Conservation (phyloP, 2,329 filamentous ascomycete species). For the Diaporthe vexans region DNA sequence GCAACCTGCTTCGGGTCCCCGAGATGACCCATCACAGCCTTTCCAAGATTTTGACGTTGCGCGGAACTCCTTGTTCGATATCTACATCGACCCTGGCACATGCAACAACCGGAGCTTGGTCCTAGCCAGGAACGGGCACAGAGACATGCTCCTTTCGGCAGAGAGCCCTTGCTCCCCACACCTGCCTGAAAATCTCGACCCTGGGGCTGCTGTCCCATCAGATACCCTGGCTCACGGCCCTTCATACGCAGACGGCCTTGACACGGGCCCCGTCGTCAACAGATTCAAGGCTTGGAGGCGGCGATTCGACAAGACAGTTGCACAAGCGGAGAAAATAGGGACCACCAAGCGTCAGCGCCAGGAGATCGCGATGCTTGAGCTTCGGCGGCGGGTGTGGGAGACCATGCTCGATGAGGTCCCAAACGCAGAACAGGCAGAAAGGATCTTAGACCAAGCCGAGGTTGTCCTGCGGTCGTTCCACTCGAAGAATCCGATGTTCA, state of each 20-base stretch:
- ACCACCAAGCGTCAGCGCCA: neutral
- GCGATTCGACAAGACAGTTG: neutral
- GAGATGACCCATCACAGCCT: neutral
- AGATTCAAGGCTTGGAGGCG: neutral
- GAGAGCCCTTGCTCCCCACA: neutral
- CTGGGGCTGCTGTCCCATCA: neutral
- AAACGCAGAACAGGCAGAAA: neutral
- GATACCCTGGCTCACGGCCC: neutral
- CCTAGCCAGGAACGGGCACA: neutral
- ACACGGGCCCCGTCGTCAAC: neutral
- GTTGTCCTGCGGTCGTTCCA: neutral
- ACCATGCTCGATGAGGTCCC: conserved; percentile 3
- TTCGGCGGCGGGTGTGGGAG: neutral
- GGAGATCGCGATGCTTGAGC: neutral
- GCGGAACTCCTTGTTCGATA: neutral
- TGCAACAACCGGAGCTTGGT: neutral
- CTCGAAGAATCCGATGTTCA: neutral
- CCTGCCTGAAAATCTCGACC: neutral
- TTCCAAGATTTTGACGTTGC: neutral
- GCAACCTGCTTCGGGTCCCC: neutral
- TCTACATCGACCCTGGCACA: neutral
- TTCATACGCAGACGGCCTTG: neutral
- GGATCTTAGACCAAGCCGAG: neutral
- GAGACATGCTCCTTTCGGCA: neutral
- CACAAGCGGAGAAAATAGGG: neutral